Conservation (phyloP, 768 basidiomycete genomes). For the Candolleomyces aberdarensis region DNA sequence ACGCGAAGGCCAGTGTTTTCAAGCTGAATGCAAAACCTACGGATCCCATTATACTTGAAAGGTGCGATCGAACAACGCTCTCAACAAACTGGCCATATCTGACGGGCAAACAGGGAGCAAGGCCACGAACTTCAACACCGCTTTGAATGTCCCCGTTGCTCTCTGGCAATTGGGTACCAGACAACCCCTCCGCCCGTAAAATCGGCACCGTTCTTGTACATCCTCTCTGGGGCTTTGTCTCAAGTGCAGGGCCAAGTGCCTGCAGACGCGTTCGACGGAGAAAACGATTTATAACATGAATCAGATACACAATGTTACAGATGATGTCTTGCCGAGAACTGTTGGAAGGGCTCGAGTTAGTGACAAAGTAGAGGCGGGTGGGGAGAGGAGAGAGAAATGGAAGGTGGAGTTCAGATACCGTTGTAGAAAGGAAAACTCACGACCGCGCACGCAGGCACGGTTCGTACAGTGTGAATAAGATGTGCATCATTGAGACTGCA, state of each 20-base stretch:
- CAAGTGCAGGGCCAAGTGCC: slow-evolving; percentile 87
- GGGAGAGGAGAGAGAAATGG: slow-evolving; percentile 7
- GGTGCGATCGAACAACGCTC: slow-evolving; percentile 41
- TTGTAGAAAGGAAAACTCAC: slow-evolving; percentile 66
- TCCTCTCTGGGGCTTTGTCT: slow-evolving; percentile 79
- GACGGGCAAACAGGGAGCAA: slow-evolving; percentile 39
- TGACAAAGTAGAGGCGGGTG: not conserved
- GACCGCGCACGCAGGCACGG: slow-evolving; percentile 36
- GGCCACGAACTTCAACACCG: slow-evolving; percentile 77
- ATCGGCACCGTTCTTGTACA: slow-evolving; percentile 75
- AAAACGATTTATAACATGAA: slow-evolving; percentile 29
- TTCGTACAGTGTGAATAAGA: slow-evolving; percentile 78
- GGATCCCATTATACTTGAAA: slow-evolving; percentile 74
- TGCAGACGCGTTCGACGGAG: slow-evolving; percentile 73
- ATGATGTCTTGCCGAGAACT: not conserved
- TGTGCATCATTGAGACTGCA: slow-evolving; percentile 48
- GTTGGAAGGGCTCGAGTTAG: not conserved
- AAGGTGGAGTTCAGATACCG: slow-evolving; percentile 68
- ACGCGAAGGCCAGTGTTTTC: slow-evolving; percentile 67
- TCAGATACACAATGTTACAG: not conserved
- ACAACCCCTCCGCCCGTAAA: slow-evolving; percentile 72
- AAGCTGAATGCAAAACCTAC: slow-evolving; percentile 76
- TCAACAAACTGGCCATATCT: not conserved
- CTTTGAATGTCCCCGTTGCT: slow-evolving; percentile 68
- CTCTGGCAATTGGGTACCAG: slow-evolving; percentile 74